These are phyloP conservation scores for Helminthosporium solani DNA, from an alignment of 2,329 filamentous ascomycete species.

Conservation along the genomic window DNA sequence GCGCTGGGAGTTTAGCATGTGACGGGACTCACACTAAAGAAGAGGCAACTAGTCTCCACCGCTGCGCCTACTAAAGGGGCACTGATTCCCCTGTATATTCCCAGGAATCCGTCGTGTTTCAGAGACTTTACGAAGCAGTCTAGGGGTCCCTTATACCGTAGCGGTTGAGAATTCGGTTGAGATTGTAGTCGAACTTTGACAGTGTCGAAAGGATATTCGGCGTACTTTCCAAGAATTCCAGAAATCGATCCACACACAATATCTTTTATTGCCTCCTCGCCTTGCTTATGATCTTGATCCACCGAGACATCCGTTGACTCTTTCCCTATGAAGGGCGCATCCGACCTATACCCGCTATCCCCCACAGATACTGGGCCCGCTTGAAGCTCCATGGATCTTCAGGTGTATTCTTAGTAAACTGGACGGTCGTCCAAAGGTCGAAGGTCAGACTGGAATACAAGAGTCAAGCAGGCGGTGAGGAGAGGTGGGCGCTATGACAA, in stretches of 20 bases:
- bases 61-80: conserved; percentile 89
- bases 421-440: conserved; percentile 16
- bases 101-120: conserved; percentile 72
- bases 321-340: conserved; percentile 20
- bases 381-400: conserved; percentile 31
- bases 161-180: conserved; percentile 80
- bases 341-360: conserved; percentile 29
- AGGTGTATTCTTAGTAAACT: conserved; percentile 4
- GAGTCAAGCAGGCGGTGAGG: conserved; percentile 34
- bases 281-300: conserved; percentile 42
- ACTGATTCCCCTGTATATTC: conserved; percentile 88
- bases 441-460: conserved; percentile 22
- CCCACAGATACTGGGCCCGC: conserved; percentile 33
- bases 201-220: conserved; percentile 98
- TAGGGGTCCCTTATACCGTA: conserved; percentile 79
- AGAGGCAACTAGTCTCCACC: conserved; percentile 86
- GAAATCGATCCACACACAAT: conserved; percentile 87
- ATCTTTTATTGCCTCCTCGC: conserved; percentile 75
- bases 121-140: conserved; percentile 93
- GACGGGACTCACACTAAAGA: conserved; percentile 66
- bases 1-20: background rate
- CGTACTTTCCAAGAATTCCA: conserved; percentile 88
- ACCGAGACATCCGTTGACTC: conserved; percentile 15
- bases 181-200: conserved; percentile 96
- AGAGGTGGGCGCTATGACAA: conserved; percentile 26